A percentile compares a stretch with the other conserved stretches of the same genome.
Evolutionary conservation across 345 rosid genomes (phyloP).

Genomic region (Populus ilicifolia): DNA sequence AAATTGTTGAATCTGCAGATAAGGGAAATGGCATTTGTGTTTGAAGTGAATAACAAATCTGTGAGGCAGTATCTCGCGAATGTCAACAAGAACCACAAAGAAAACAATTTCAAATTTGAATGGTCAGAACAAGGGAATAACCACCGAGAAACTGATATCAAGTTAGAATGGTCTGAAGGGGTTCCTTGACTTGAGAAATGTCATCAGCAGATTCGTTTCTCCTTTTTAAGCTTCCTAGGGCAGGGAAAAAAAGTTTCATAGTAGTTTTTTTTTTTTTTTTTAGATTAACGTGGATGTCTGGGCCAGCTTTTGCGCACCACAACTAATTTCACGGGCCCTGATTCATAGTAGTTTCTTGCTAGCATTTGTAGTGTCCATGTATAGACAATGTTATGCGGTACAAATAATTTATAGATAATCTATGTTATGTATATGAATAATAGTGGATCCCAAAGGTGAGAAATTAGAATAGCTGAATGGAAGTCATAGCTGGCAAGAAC

Average conservation of each 20-base stretch:
- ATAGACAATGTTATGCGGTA: background rate
- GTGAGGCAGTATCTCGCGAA: constrained; percentile 41
- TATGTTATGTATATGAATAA: background rate
- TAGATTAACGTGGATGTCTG: no score
- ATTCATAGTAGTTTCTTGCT: background rate
- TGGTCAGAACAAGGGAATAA: constrained; percentile 31
- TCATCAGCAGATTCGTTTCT: constrained; percentile 5
- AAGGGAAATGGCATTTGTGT: constrained; percentile 50
- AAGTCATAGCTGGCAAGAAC: background rate
- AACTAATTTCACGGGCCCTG: no score
- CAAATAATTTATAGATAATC: background rate
- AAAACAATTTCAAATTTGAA: constrained; percentile 31
- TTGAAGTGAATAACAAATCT: constrained; percentile 50
- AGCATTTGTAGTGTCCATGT: background rate
- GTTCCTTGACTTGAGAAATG: constrained; percentile 17
- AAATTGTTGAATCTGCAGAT: constrained; percentile 44
- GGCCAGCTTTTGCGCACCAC: no score
- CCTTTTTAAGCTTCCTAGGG: background rate
- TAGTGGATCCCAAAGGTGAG: no score
- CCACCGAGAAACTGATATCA: constrained; percentile 18
- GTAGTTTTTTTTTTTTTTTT: no score
- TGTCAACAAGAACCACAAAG: constrained; percentile 22
- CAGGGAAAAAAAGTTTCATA: background rate
- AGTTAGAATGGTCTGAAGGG: constrained; percentile 43
- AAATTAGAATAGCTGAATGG: background rate